Evolutionary conservation across 495 filamentous ascomycete genomes (phyloP).

Genomic region (Mytilinidion resinicola): DNA sequence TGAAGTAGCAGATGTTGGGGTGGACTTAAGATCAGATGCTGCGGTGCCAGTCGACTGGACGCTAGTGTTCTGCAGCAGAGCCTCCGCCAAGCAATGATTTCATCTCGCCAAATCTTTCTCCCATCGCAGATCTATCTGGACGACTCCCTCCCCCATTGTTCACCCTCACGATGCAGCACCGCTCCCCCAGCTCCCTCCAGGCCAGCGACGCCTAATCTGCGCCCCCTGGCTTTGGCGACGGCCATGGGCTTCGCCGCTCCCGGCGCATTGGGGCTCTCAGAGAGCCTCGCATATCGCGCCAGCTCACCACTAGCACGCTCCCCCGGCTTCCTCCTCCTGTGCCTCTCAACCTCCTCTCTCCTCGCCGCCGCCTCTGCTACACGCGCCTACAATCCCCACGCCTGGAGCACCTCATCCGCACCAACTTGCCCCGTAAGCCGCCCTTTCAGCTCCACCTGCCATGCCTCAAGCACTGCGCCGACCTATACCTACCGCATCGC

Average conservation of each 20-base stretch:
- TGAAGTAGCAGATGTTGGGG: neutral
- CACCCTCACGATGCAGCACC: neutral
- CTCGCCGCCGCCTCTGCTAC: constrained; percentile 7
- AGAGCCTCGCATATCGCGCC: constrained; percentile 6
- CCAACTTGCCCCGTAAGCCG: constrained; percentile 16
- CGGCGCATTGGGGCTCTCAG: constrained; percentile 9
- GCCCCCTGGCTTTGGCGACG: constrained; percentile 10
- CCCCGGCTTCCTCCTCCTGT: constrained; percentile 16
- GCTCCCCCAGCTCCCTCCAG: neutral
- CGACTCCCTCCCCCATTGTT: too few relatives aligned
- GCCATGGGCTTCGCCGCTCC: constrained; percentile 22
- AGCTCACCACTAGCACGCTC: constrained; percentile 7
- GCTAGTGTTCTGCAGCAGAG: too few relatives aligned
- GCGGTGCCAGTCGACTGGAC: too few relatives aligned
- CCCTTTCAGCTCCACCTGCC: constrained; percentile 16
- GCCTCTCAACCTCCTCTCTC: constrained; percentile 17
- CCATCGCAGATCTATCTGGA: too few relatives aligned
- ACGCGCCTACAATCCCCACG: neutral
- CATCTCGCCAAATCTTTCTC: too few relatives aligned
- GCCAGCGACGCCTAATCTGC: constrained; percentile 6
- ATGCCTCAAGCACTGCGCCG: constrained; percentile 12
- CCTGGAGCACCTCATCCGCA: neutral
- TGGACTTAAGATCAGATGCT: neutral
- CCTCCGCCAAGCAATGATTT: too few relatives aligned
- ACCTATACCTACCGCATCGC: constrained; percentile 58